phyloP scores from a whole-genome alignment of 257 asterid genomes.

The Penstemon eatonii region DNA sequence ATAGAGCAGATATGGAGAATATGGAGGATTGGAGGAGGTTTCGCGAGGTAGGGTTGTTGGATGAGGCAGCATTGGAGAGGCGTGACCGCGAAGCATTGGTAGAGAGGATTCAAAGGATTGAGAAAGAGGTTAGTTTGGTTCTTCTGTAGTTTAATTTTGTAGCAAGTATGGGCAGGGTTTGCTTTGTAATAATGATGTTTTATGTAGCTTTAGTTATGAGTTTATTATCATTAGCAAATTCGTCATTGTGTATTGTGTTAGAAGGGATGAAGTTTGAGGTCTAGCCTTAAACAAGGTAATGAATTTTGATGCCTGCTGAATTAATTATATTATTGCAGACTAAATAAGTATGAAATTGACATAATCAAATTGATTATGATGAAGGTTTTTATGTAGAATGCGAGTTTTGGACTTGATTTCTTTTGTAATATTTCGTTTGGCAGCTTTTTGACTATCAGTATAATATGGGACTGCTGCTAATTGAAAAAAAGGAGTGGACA shows the following conservation, averaged over 20 bases:
- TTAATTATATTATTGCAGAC: too few relatives aligned
- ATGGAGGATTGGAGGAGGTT: slow-evolving; percentile 92
- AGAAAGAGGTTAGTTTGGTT: slow-evolving; percentile 60
- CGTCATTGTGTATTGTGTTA: too few relatives aligned
- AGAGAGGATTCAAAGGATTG: slow-evolving; percentile 56
- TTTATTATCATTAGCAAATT: too few relatives aligned
- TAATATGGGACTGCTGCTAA: slow-evolving; percentile 81
- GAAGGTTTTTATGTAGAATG: background rate
- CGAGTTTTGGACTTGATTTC: background rate
- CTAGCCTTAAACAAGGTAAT: too few relatives aligned
- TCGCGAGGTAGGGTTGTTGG: slow-evolving; percentile 75
- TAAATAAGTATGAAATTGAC: too few relatives aligned
- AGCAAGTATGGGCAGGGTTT: background rate
- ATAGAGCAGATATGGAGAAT: slow-evolving; percentile 43
- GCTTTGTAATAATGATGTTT: background rate
- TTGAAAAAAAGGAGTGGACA: slow-evolving; percentile 88
- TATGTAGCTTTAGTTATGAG: too few relatives aligned
- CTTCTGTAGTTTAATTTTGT: background rate
- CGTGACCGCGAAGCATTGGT: slow-evolving; percentile 70
- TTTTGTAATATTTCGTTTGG: slow-evolving; percentile 7
- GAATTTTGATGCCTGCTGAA: too few relatives aligned
- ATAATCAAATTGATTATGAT: too few relatives aligned
- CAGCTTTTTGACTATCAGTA: slow-evolving; percentile 89
- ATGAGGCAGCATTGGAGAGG: slow-evolving; percentile 67
- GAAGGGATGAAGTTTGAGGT: too few relatives aligned